Percentiles rank a stretch among this genome's conserved stretches.
phyloP scores from a whole-genome alignment of 2,329 filamentous ascomycete genomes.

The Didymella pinodella region DNA sequence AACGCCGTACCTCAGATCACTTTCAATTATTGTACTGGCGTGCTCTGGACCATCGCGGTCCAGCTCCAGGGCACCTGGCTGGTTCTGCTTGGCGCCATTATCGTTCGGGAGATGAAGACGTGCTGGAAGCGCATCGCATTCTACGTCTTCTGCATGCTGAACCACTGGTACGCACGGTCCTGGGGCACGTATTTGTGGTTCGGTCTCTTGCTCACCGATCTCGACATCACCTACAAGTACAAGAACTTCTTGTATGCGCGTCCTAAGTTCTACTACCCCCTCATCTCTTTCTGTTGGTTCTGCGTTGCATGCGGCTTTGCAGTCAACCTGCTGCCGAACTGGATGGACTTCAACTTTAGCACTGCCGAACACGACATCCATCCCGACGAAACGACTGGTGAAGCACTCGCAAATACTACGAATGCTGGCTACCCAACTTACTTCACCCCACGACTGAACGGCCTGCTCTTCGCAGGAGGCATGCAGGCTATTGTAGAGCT shows the following conservation, averaged over 20 bases:
- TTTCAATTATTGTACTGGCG: conserved; percentile 59
- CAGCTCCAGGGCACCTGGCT: conserved; percentile 59
- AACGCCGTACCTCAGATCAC: conserved; percentile 59
- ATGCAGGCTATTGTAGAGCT: conserved; percentile 51
- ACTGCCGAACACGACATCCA: conserved; percentile 55
- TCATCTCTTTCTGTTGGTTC: conserved; percentile 44
- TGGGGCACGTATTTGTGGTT: conserved; percentile 59
- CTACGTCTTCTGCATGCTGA: conserved; percentile 54
- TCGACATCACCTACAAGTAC: conserved; percentile 58
- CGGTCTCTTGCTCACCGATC: conserved; percentile 56
- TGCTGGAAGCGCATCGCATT: conserved; percentile 58
- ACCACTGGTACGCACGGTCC: conserved; percentile 58
- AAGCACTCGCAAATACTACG: conserved; percentile 46
- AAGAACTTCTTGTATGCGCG: conserved; percentile 50
- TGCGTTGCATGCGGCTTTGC: conserved; percentile 46
- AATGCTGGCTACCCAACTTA: conserved; percentile 54
- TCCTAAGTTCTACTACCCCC: conserved; percentile 49
- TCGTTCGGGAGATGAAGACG: conserved; percentile 56
- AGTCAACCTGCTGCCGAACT: conserved; percentile 50
- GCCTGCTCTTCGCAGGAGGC: conserved; percentile 52
- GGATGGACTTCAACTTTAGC: conserved; percentile 51
- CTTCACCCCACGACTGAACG: conserved; percentile 55
- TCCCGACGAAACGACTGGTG: conserved; percentile 52
- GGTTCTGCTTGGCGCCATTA: conserved; percentile 53
- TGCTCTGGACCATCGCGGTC: conserved; percentile 60